Evolutionary conservation across 2,329 filamentous ascomycete species (phyloP), one percentile per base, ranked within the genome.

Genomic region (Ceratocystiopsis minuta): DNA sequence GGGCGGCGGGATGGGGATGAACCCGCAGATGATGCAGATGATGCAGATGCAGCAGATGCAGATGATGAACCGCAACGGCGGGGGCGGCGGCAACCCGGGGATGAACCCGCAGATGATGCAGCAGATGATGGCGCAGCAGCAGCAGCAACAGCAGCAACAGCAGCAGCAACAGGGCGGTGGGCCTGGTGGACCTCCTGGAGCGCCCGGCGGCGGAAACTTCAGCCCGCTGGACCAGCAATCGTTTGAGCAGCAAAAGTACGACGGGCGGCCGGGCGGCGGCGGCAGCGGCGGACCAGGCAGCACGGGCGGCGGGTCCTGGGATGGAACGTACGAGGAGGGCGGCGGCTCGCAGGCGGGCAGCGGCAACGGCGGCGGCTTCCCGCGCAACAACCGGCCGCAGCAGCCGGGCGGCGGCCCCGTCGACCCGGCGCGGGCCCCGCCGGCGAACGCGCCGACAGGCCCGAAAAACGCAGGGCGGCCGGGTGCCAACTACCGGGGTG

Each of bases 261-360:
- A 82, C 52, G 43, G 60, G 57, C 60, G 49, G 49, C 15, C 47
- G 49, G 20, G 44, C 24, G 6, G 44, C 39, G 38, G 44, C 16
- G 48, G 41, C 37, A 45, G 43, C 28, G 43, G 40, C n/a, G 55
- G 51, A 46, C 41, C 57, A 32, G 42, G 44, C 28, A 34, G 44
- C 39, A 36, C 34, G 1, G 40, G 42, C 24, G 40, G 40, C n/a
- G 42, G 36, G 24, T 28, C 24, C 6, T 28, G 24, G 20, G 37
- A 45, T 3, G 88, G 88, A 54, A 94, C 94, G 86, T 96, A 95
- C 58, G 88, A 96, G 56, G 88, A 95, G 57, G 83, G 87, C 7
- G 37, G 12, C 37, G 24, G 24, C 38, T 78, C 78, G 50, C 66
- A 62, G 51, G 59, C 60, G 43, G 64, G 66, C 49, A 65, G 62